Base-by-base conservation (phyloP, 306 rosid genomes). In the Cyclanthera cordifolia region DNA sequence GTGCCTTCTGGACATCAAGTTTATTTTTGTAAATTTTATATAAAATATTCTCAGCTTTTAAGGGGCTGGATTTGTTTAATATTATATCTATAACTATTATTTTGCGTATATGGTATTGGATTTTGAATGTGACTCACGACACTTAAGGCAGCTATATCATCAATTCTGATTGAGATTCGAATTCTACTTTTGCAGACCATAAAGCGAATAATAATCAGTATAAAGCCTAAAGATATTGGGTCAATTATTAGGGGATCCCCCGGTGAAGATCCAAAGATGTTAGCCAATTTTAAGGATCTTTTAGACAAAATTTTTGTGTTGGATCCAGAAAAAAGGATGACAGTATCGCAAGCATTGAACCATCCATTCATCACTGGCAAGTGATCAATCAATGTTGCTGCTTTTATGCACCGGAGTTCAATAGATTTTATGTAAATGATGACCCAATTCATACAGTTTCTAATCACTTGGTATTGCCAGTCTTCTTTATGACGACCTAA, bases 291-390 rank as follows among this genome's bases (percentile, higher is more conserved):
- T 73, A 94, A 90, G 71, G 99, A 94, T 81, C 86, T 90, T 73
- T 74, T 90, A 43, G 99, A 94, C 69, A 94, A 88, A 76, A 53
- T 81, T 79, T 94, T 90, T 78, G 83, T 86, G 71, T 76, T 94
- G 86, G 99, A 90, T 83, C 99, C 99, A 9, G 99, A 94, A 72
- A 94, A 94, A 89, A 83, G 99, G 82, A 72, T 94, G 90, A 94
- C 97, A 27, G 99, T 90, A 41, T 86, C 96, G 55, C 99, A 94
- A 78, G 99, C 96, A 75, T 74, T 94, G 85, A 90, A 79, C 79
- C 99, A 94, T 82, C 90, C 97, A 12, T 94, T 94, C 95, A 90
- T 94, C 95, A 90, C 96, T 75, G 99, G 99, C 95, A 90, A 94
- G 99, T 94, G 99, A 92, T 79, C 79, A 80, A 92, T 79, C 79